Evolutionary conservation across 2,329 filamentous ascomycete species (phyloP).

Genomic region (Trichoderma sp.): DNA sequence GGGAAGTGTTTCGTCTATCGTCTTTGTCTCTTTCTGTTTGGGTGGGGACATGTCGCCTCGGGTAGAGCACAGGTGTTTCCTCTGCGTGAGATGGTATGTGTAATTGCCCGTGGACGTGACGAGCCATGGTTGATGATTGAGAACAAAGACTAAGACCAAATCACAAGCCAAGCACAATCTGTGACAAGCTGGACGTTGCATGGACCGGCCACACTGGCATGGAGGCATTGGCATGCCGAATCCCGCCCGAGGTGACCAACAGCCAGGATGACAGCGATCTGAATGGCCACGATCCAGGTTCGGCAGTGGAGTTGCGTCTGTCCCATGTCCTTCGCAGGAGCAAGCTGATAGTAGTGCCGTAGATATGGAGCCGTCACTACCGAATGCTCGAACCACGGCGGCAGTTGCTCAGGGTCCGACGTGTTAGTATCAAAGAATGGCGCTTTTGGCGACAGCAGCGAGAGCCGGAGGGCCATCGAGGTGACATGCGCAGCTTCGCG

Average conservation of each 20-base stretch:
- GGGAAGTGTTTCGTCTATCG: neutral
- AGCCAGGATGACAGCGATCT: constrained; percentile 2
- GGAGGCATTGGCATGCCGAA: constrained; percentile 6
- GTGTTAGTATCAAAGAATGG: neutral
- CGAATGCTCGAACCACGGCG: neutral
- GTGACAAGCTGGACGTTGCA: neutral
- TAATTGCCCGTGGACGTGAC: no score
- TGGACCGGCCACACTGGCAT: neutral
- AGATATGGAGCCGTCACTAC: constrained; percentile 15
- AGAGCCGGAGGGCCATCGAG: neutral
- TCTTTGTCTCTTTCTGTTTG: neutral
- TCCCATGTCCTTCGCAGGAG: neutral
- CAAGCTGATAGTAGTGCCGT: neutral
- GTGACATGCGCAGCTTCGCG: no score
- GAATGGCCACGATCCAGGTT: no score
- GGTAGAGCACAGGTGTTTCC: no score
- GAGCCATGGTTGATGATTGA: neutral
- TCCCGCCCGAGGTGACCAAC: neutral
- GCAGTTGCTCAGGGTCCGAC: constrained; percentile 1
- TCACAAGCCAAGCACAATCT: neutral
- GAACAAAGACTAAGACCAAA: neutral
- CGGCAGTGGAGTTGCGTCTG: no score
- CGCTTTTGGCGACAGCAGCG: neutral
- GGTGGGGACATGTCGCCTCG: no score
- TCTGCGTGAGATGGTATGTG: no score